Conservation (phyloP, 352 stramenopile species). For the Aphanomyces cochlioides region DNA sequence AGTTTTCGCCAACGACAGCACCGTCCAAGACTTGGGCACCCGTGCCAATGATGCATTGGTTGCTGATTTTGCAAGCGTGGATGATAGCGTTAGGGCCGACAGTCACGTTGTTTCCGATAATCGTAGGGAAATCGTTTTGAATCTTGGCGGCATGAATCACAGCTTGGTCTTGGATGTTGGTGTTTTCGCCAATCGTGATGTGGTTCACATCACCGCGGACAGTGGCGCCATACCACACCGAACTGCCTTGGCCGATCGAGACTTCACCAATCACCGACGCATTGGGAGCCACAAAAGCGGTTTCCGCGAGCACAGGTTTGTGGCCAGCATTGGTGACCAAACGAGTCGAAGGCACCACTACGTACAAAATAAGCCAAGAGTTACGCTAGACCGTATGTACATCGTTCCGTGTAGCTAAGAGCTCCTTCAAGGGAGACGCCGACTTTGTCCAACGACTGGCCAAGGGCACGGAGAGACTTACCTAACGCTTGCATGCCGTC, state of each 20-base stretch:
- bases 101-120: constrained; percentile 89
- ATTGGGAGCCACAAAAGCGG: constrained; percentile 87
- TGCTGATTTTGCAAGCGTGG: constrained; percentile 89
- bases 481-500: constrained; percentile 53
- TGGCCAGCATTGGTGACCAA: constrained; percentile 68
- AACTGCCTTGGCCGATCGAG: constrained; percentile 85
- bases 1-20: constrained; percentile 80
- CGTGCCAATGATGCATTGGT: constrained; percentile 91
- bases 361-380: background rate
- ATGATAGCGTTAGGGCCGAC: constrained; percentile 85
- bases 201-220: constrained; percentile 89
- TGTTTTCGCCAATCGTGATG: constrained; percentile 92
- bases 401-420: constrained; percentile 83
- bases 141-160: constrained; percentile 94
- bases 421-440: constrained; percentile 75
- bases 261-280: constrained; percentile 92
- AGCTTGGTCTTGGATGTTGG: constrained; percentile 90
- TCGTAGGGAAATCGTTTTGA: constrained; percentile 84
- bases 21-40: constrained; percentile 88
- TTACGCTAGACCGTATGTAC: constrained; percentile 46
- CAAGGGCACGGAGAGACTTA: constrained; percentile 79
- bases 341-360: constrained; percentile 82
- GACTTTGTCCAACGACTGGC: constrained; percentile 81
- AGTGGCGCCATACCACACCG: constrained; percentile 91
- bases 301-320: constrained; percentile 49